Evolutionary conservation across 1,139 yeast species (phyloP), one percentile per base, ranked within the genome.

Genomic region (Yamadazyma trypodendri): DNA sequence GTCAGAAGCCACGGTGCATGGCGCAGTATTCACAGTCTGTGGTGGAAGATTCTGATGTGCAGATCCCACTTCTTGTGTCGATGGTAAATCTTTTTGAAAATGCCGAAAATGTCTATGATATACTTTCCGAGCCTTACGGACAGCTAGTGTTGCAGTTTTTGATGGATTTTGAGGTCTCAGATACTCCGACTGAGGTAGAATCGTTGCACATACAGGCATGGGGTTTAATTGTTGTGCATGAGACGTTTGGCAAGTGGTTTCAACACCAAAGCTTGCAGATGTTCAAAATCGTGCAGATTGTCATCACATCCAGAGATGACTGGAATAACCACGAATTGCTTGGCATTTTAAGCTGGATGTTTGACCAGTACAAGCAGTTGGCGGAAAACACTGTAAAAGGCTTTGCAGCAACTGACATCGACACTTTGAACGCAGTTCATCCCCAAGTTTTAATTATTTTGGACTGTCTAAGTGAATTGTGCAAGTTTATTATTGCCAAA

Each of bases 281-380:
- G 4, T 28, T 48, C 3, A 36, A 42, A 14, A 32, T 31, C 4
- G 30, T 43, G 14, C 51, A 48, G 27, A 11, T 48, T 0, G 32
- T 43, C 9, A 36, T 48, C 2, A 45, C 83, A 0, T 71, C 77
- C 28, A 70, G 61, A 38, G 74, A 68, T 8, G 62, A 61, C 21
- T 81, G 86, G 85, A 66, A 71, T 39, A 72, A 73, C 34, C 66
- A 65, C 36, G 68, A 79, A 42, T 49, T 79, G 9, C 68, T 76
- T 0, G 73, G 72, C 2, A 61, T 82, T 11, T 58, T 81, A 37
- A 63, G 78, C 0, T 82, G 89, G 88, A 54, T 65, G 13, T 62
- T 63, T 42, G 72, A 70, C 18, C 50, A 72, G 28, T 73, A 68
- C 41, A 57, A 58, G 28, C 40, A 47, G 4, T 48, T 54, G 34